Conservation (phyloP, 225 moss, liverwort and hornwort species). For the Climacium dendroides region DNA sequence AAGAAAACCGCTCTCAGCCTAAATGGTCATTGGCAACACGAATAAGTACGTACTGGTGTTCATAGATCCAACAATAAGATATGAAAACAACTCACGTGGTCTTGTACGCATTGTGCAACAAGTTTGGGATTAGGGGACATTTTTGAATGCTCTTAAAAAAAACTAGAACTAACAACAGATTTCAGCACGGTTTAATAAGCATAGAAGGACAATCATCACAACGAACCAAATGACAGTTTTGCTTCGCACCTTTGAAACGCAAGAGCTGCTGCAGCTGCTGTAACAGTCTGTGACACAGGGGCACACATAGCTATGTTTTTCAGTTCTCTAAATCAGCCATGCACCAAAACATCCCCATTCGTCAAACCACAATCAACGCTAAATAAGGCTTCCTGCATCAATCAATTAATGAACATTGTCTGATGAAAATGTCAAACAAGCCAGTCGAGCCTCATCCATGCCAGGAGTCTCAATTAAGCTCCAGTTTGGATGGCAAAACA, state of each 20-base stretch:
- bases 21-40: not conserved
- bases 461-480: not conserved
- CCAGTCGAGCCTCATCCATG: not conserved
- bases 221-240: not conserved
- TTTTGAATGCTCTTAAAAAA: not conserved
- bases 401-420: not conserved
- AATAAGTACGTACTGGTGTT: not conserved
- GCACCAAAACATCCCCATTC: not conserved
- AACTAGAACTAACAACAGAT: not conserved
- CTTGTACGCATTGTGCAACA: not conserved
- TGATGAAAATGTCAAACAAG: not conserved
- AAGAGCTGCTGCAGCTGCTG: conserved; percentile 77
- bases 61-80: not conserved
- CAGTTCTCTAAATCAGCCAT: not conserved
- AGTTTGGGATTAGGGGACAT: not conserved
- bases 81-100: not conserved
- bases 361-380: not conserved
- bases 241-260: conserved; percentile 67
- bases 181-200: not conserved
- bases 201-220: not conserved
- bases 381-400: not conserved
- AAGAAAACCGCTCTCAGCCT: not conserved
- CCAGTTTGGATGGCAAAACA: not conserved
- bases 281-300: conserved; percentile 49
- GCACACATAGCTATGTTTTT: not conserved